Percentiles rank a stretch among this genome's conserved stretches.
Evolutionary conservation across 768 basidiomycete genomes (phyloP).

Genomic region (Leccinum broughii): DNA sequence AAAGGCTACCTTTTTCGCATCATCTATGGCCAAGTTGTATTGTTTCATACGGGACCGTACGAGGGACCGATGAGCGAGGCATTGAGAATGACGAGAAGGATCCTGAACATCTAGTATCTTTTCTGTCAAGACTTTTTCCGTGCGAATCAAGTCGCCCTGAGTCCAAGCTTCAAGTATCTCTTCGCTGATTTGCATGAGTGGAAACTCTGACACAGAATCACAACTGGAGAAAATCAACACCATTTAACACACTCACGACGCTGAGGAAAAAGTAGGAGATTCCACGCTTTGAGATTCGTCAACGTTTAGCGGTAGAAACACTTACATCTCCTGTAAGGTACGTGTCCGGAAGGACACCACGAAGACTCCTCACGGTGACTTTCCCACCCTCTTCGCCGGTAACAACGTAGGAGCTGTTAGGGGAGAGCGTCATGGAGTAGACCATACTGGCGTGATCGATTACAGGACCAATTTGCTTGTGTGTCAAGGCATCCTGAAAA

Average conservation of each 20-base stretch:
- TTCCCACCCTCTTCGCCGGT: slow-evolving; percentile 1
- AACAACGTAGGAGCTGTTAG: background rate
- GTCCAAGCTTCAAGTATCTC: slow-evolving; percentile 1
- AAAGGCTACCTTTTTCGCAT: too few relatives aligned
- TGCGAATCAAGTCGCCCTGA: background rate
- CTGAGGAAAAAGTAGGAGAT: too few relatives aligned
- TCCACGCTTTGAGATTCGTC: background rate
- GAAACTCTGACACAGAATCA: background rate
- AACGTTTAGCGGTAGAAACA: background rate
- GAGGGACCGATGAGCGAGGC: slow-evolving; percentile 4
- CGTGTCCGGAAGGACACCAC: background rate
- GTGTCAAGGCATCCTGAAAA: background rate
- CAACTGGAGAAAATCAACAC: background rate
- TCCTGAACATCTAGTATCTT: background rate
- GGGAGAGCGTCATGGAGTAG: slow-evolving; percentile 1
- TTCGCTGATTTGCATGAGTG: background rate
- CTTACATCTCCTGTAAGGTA: slow-evolving; percentile 4
- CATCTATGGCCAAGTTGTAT: too few relatives aligned
- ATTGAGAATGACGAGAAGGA: background rate
- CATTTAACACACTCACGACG: background rate
- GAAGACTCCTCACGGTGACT: background rate
- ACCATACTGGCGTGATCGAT: background rate
- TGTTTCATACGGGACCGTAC: too few relatives aligned
- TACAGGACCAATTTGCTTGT: background rate
- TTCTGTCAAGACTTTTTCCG: slow-evolving; percentile 1